Percentiles rank a stretch among this genome's conserved stretches.
Conservation (phyloP, 768 basidiomycete genomes). For the Panaeolus cyanescens region DNA sequence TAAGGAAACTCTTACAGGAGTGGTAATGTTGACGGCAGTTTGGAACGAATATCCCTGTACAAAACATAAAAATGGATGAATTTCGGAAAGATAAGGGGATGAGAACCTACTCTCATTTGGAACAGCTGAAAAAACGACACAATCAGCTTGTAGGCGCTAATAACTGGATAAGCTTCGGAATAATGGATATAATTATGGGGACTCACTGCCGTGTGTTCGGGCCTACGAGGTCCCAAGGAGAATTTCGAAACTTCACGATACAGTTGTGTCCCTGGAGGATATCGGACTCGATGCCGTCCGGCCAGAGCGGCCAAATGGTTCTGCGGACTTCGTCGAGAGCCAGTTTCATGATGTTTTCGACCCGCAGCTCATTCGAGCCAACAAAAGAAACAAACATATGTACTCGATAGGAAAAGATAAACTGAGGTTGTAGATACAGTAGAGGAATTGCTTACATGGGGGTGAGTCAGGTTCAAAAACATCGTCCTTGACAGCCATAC, state of each 20-base stretch:
- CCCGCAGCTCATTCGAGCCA: conserved; percentile 62
- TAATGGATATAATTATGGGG: neutral
- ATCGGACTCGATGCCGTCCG: conserved; percentile 58
- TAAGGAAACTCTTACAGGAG: conserved; percentile 40
- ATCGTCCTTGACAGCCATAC: conserved; percentile 13
- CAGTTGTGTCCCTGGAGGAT: conserved; percentile 46
- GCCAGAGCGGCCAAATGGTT: conserved; percentile 64
- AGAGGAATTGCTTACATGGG: conserved; percentile 7
- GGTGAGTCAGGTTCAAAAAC: conserved; percentile 10
- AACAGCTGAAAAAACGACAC: conserved; percentile 61
- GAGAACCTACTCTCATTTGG: conserved; percentile 51
- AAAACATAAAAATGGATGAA: conserved; percentile 1
- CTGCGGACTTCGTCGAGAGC: conserved; percentile 62
- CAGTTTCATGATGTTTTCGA: conserved; percentile 50
- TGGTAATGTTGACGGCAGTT: conserved; percentile 59
- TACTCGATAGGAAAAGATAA: conserved; percentile 39
- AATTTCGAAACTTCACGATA: conserved; percentile 62
- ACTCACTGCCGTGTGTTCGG: conserved; percentile 54
- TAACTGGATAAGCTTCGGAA: conserved; percentile 1
- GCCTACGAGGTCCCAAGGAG: conserved; percentile 69
- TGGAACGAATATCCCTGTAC: conserved; percentile 75
- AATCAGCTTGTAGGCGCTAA: conserved; percentile 63
- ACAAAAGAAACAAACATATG: conserved; percentile 75
- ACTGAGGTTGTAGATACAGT: conserved; percentile 4
- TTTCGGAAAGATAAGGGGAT: neutral